phyloP scores from a whole-genome alignment of 1,139 yeast species.

The Yarrowia galli region DNA sequence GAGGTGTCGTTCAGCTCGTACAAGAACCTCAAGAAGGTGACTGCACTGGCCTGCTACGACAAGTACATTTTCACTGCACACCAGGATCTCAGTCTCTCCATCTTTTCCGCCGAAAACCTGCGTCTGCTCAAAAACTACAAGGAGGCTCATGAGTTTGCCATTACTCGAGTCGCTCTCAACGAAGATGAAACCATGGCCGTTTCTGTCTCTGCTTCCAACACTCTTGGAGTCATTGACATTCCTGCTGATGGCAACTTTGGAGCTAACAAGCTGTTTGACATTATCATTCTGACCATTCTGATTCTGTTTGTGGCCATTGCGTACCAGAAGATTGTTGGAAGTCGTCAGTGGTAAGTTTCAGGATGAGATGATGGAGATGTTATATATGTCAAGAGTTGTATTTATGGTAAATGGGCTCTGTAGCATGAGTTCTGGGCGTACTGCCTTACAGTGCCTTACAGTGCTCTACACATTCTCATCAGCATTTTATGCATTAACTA shows the following conservation, averaged over 20 bases:
- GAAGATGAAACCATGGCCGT: slow-evolving; percentile 74
- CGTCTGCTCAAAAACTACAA: slow-evolving; percentile 59
- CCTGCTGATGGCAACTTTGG: slow-evolving; percentile 54
- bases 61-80: slow-evolving; percentile 75
- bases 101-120: slow-evolving; percentile 62
- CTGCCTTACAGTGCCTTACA: no score
- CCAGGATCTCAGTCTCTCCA: slow-evolving; percentile 71
- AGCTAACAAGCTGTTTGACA: slow-evolving; percentile 29
- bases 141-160: slow-evolving; percentile 79
- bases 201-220: slow-evolving; percentile 81
- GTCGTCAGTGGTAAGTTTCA: slow-evolving; percentile 1
- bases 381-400: slow-evolving; percentile 2
- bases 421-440: no score
- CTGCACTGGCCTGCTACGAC: slow-evolving; percentile 67
- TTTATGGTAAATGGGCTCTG: background rate
- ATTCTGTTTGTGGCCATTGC: slow-evolving; percentile 33
- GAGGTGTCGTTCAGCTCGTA: slow-evolving; percentile 43
- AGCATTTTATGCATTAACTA: background rate
- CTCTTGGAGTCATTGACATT: slow-evolving; percentile 67
- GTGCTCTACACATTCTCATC: no score
- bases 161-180: slow-evolving; percentile 75
- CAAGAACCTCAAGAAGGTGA: slow-evolving; percentile 59
- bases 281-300: slow-evolving; percentile 19
- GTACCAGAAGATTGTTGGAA: slow-evolving; percentile 33
- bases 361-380: background rate